Evolutionary conservation across 2,329 filamentous ascomycete species (phyloP).

Genomic region (Alternaria rosae): DNA sequence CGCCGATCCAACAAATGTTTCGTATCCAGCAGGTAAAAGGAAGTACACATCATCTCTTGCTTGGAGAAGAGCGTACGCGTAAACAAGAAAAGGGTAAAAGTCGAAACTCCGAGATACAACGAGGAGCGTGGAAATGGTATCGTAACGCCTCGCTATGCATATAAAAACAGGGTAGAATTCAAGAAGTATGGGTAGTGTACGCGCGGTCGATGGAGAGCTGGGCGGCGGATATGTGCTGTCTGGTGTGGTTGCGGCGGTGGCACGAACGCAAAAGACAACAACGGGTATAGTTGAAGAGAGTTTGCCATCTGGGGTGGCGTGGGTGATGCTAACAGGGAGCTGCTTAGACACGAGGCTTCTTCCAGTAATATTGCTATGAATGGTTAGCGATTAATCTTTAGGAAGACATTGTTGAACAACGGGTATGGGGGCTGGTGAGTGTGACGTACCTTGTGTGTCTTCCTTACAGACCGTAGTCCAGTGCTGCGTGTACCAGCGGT

Average conservation of each 20-base stretch:
- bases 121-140: conserved; percentile 37
- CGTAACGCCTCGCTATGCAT: conserved; percentile 51
- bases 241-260: background rate
- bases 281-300: background rate
- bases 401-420: background rate
- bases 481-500: conserved; percentile 88
- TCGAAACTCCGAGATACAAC: conserved; percentile 15
- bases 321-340: background rate
- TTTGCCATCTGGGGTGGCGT: background rate
- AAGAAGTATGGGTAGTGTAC: background rate
- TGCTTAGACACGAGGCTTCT: conserved; percentile 60
- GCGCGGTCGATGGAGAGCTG: background rate
- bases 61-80: background rate
- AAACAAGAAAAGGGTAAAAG: conserved; percentile 20
- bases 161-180: conserved; percentile 13
- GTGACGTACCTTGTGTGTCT: conserved; percentile 88
- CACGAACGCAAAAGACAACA: background rate
- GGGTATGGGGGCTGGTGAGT: background rate
- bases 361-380: conserved; percentile 74
- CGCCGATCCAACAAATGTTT: background rate
- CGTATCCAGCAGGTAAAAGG: background rate
- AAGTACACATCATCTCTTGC: background rate
- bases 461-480: conserved; percentile 86
- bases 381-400: conserved; percentile 15
- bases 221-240: background rate